Percentiles rank a stretch among this genome's conserved stretches.
Evolutionary conservation across 2,329 filamentous ascomycete genomes (phyloP).

Genomic region (Cladosporium sp.): DNA sequence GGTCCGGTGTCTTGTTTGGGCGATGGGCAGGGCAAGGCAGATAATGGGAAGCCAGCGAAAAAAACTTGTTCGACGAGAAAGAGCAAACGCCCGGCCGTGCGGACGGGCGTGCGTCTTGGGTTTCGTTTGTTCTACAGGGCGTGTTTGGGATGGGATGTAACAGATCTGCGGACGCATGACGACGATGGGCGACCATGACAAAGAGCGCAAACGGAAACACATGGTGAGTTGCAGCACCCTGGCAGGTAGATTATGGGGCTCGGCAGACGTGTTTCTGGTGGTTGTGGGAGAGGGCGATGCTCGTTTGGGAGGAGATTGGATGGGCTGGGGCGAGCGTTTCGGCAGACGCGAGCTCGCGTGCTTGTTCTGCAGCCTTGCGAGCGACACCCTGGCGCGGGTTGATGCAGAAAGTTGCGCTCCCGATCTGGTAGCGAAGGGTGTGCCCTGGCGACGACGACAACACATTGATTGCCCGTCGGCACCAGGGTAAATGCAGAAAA

Average conservation of each 20-base stretch:
- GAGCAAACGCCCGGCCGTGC: slow-evolving; percentile 11
- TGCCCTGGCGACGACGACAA: neutral
- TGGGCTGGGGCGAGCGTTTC: slow-evolving; percentile 8
- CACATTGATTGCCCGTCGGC: neutral
- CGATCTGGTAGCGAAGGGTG: neutral
- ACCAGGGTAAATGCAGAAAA: neutral
- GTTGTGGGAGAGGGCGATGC: neutral
- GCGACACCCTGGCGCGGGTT: neutral
- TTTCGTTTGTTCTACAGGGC: slow-evolving; percentile 2
- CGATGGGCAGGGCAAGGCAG: neutral
- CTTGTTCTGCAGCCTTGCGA: slow-evolving; percentile 10
- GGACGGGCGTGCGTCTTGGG: neutral
- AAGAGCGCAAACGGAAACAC: neutral
- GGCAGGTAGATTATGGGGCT: neutral
- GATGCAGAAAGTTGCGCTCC: neutral
- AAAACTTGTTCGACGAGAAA: neutral
- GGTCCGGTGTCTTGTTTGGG: neutral
- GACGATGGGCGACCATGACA: neutral
- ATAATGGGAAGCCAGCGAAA: neutral
- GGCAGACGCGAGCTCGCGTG: slow-evolving; percentile 5
- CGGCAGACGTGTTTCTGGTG: slow-evolving; percentile 4
- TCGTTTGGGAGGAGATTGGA: slow-evolving; percentile 11
- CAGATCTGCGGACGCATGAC: neutral
- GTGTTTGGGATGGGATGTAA: neutral
- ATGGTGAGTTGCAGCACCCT: neutral